Evolutionary conservation across 2,329 filamentous ascomycete genomes (phyloP).

Genomic region (Colletotrichum destructivum): DNA sequence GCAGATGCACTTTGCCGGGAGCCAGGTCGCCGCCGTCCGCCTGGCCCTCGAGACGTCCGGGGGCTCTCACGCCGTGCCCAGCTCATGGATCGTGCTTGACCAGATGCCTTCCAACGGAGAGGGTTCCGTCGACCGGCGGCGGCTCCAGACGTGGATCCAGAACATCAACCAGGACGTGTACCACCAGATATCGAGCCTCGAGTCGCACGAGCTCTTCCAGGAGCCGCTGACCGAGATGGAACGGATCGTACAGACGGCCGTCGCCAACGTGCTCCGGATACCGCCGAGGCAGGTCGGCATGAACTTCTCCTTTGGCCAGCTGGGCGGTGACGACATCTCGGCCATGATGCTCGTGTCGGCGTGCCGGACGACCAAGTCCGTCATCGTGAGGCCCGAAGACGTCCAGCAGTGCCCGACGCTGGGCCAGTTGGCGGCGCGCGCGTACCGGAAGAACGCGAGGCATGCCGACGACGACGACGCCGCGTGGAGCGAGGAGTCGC

Average conservation of each 20-base stretch:
- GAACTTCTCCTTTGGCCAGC: slow-evolving; percentile 57
- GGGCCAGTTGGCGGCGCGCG: slow-evolving; percentile 56
- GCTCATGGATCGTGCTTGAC: slow-evolving; percentile 64
- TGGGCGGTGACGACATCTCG: slow-evolving; percentile 58
- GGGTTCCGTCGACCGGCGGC: slow-evolving; percentile 59
- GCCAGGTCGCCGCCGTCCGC: slow-evolving; percentile 58
- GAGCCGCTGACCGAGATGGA: slow-evolving; percentile 57
- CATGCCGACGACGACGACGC: slow-evolving; percentile 35
- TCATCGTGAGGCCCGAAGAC: slow-evolving; percentile 55
- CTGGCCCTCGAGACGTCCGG: slow-evolving; percentile 48
- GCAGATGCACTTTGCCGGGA: slow-evolving; percentile 58
- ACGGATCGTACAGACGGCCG: slow-evolving; percentile 55
- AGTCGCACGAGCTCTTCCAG: slow-evolving; percentile 53
- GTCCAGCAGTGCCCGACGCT: slow-evolving; percentile 56
- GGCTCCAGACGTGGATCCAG: slow-evolving; percentile 68
- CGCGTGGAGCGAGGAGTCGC: slow-evolving; percentile 52
- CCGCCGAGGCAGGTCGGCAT: slow-evolving; percentile 58
- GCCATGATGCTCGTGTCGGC: slow-evolving; percentile 57
- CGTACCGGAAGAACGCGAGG: slow-evolving; percentile 50
- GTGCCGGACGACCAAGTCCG: slow-evolving; percentile 56
- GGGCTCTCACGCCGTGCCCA: slow-evolving; percentile 55
- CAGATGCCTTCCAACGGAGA: slow-evolving; percentile 60
- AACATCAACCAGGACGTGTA: slow-evolving; percentile 65
- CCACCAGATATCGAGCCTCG: slow-evolving; percentile 61
- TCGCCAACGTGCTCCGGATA: slow-evolving; percentile 56